phyloP scores from a whole-genome alignment of 1,139 yeast genomes.

The Taiozyma sp. region DNA sequence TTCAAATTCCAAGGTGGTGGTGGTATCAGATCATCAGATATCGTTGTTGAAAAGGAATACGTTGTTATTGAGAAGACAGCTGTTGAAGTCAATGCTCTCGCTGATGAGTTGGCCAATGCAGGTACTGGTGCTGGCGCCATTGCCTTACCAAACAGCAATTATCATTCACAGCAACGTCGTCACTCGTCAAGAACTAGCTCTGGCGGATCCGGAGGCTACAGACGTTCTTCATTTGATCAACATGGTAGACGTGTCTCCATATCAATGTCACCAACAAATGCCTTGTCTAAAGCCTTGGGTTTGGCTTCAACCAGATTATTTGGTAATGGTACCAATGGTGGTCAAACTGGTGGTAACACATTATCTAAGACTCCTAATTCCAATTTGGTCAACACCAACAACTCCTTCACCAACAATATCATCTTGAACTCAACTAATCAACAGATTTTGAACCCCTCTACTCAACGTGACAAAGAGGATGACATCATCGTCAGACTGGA shows the following conservation, averaged over 20 bases:
- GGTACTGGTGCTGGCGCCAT: slow-evolving; percentile 54
- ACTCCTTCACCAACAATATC: slow-evolving; percentile 25
- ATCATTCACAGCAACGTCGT: slow-evolving; percentile 20
- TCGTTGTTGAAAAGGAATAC: slow-evolving; percentile 69
- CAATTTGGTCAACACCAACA: slow-evolving; percentile 12
- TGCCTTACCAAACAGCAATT: slow-evolving; percentile 18
- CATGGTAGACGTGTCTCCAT: slow-evolving; percentile 55
- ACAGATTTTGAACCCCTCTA: slow-evolving; percentile 1
- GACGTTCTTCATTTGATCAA: slow-evolving; percentile 37
- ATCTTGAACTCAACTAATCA: slow-evolving; percentile 25
- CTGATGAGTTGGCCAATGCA: slow-evolving; percentile 79
- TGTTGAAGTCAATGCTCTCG: slow-evolving; percentile 91
- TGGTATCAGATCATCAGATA: slow-evolving; percentile 30
- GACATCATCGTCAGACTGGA: slow-evolving; percentile 53
- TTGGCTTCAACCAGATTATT: slow-evolving; percentile 85
- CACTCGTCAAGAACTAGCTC: slow-evolving; percentile 29
- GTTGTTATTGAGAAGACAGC: slow-evolving; percentile 93
- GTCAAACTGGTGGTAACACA: slow-evolving; percentile 2
- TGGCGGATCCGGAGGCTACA: slow-evolving; percentile 24
- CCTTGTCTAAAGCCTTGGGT: slow-evolving; percentile 80
- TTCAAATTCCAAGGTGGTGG: slow-evolving; percentile 3
- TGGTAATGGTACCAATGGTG: slow-evolving; percentile 36
- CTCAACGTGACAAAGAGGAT: slow-evolving; percentile 21
- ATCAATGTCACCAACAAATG: slow-evolving; percentile 81
- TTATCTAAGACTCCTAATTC: background rate